phyloP scores from a whole-genome alignment of 352 stramenopile genomes.

The Hyaloperonospora arabidopsidis region DNA sequence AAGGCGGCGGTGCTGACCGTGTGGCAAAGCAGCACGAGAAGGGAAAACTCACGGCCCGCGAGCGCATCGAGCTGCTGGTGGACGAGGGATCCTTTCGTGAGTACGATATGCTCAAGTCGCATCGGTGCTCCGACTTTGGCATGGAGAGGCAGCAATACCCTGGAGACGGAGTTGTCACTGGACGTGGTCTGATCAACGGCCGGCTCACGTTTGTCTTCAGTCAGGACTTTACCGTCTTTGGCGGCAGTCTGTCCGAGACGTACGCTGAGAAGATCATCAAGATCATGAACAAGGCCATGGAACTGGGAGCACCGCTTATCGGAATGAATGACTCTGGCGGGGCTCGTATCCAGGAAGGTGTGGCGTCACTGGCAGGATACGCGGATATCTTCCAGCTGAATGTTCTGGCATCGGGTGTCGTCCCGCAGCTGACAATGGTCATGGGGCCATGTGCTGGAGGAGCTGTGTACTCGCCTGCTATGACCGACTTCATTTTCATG shows the following conservation, averaged over 20 bases:
- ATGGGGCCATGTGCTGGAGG: constrained; percentile 96
- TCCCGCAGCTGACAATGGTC: constrained; percentile 96
- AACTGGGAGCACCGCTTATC: constrained; percentile 94
- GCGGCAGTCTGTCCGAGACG: constrained; percentile 92
- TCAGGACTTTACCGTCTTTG: constrained; percentile 97
- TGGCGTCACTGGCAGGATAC: constrained; percentile 95
- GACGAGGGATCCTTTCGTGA: constrained; percentile 94
- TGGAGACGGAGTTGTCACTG: constrained; percentile 94
- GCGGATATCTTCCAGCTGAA: constrained; percentile 98
- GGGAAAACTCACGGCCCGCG: constrained; percentile 95
- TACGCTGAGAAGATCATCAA: constrained; percentile 98
- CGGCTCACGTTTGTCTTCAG: constrained; percentile 95
- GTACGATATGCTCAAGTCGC: constrained; percentile 94
- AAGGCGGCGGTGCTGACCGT: constrained; percentile 80
- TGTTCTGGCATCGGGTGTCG: constrained; percentile 89
- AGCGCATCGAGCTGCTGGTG: constrained; percentile 93
- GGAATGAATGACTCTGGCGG: constrained; percentile 97
- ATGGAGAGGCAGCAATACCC: constrained; percentile 90
- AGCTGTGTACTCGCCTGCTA: constrained; percentile 92
- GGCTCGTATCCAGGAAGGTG: constrained; percentile 97
- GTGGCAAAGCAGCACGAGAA: constrained; percentile 90
- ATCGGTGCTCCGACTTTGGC: constrained; percentile 96
- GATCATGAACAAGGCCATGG: constrained; percentile 97
- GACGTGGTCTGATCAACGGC: constrained; percentile 92
- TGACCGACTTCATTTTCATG: constrained; percentile 99